Base-by-base conservation (phyloP, 192 early-diverging fungal genomes). In the Rhizophagus sp. region DNA sequence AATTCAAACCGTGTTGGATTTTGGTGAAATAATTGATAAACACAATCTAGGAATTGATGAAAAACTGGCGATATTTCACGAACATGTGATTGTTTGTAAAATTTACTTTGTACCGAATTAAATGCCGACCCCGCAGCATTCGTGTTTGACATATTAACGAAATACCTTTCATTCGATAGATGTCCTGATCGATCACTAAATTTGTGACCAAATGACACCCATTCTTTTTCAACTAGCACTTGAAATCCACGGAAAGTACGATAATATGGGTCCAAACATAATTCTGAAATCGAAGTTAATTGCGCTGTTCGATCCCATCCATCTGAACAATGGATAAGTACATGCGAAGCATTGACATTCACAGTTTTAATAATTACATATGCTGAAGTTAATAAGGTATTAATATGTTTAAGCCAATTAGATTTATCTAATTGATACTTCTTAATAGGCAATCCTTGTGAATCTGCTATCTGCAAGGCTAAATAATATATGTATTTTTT, bases 241-340 rank as follows among this genome's bases (percentile, higher is more conserved):
- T 91, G 90, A 82, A 99, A 96, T 8, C 98, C 98, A 65, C 87
- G 85, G n/a, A 96, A 90, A 6, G 98, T 97, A 74, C 98, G 95
- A 84, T 97, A 99, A 83, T 92, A 98, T 6, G 98, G 97, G 65
- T 99, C 98, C 72, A 99, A 83, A 76, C 96, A 98, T 27, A 99
- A 79, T 83, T 95, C 91, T 63, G 97, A 89, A 25, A 97, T 87
- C 9, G 96, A 94, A 19, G 92, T 94, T 66, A 99, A 84, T 85
- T 99, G 98, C 24, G 96, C 93, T 0, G 98, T 99, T 27, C 98
- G 91, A 85, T 99, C 98, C 98, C 98, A 99, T 15, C 98, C 98
- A 82, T 99, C 98, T 63, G 96, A 97, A 89, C 98, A 99, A 84
- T 99, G 98, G 6, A 99, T 95, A 30, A 99, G 85, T 5, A 96